These are phyloP conservation scores for Suillus paluster DNA, from an alignment of 768 basidiomycete species.

Conservation along the genomic window DNA sequence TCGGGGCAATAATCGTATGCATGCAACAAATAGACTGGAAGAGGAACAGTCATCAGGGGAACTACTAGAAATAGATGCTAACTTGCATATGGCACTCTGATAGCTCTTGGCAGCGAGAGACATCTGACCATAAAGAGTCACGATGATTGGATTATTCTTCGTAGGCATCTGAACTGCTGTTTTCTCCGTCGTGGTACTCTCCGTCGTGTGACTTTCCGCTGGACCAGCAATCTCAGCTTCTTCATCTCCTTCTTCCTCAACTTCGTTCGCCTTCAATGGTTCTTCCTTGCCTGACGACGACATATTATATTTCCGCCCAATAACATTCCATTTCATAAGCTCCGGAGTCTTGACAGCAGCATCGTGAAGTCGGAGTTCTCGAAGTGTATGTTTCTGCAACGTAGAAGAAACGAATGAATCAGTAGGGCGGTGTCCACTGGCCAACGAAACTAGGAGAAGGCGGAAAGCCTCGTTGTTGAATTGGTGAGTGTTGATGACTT, in stretches of 20 bases:
- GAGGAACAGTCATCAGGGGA: background rate
- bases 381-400: slow-evolving; percentile 81
- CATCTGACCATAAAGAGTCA: slow-evolving; percentile 81
- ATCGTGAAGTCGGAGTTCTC: slow-evolving; percentile 77
- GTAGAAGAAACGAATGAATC: slow-evolving; percentile 80
- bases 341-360: slow-evolving; percentile 67
- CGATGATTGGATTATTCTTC: slow-evolving; percentile 70
- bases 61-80: background rate
- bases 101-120: slow-evolving; percentile 86
- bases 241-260: slow-evolving; percentile 42
- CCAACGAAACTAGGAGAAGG: slow-evolving; percentile 73
- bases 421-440: slow-evolving; percentile 69
- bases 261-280: slow-evolving; percentile 21
- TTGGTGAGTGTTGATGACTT: slow-evolving; percentile 74
- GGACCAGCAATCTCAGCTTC: slow-evolving; percentile 21
- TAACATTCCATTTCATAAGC: slow-evolving; percentile 60
- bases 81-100: slow-evolving; percentile 89
- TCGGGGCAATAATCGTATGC: slow-evolving; percentile 85
- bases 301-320: slow-evolving; percentile 61
- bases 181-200: slow-evolving; percentile 25
- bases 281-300: slow-evolving; percentile 43
- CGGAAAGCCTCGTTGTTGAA: slow-evolving; percentile 88
- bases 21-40: slow-evolving; percentile 83
- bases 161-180: slow-evolving; percentile 53
- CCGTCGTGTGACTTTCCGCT: slow-evolving; percentile 8